Evolutionary conservation across 805 yeast genomes (phyloP).

Genomic region (Phaffomyces antillensis): DNA sequence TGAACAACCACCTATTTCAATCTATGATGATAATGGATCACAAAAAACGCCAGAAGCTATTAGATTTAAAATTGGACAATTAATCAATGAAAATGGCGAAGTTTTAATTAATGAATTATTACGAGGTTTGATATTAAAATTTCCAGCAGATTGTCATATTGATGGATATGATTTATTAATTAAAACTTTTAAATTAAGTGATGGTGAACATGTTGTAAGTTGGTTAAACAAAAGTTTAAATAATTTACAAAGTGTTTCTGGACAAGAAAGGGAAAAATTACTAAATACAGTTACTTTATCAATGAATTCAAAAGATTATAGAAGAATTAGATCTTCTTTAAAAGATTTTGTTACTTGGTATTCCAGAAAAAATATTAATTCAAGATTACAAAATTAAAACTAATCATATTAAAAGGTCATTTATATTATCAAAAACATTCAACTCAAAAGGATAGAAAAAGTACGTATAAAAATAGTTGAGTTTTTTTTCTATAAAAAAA

Average conservation of each 20-base stretch:
- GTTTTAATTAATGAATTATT: conserved; percentile 44
- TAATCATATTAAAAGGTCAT: no score
- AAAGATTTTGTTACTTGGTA: conserved; percentile 82
- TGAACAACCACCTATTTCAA: conserved; percentile 70
- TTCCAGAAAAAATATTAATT: conserved; percentile 60
- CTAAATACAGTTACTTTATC: conserved; percentile 51
- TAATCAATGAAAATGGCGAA: conserved; percentile 49
- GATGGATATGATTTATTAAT: conserved; percentile 73
- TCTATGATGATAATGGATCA: conserved; percentile 44
- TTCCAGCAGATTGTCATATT: conserved; percentile 59
- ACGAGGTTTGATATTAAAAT: conserved; percentile 61
- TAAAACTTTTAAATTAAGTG: conserved; percentile 45
- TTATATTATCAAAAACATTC: no score
- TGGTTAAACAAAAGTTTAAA: conserved; percentile 59
- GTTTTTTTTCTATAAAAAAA: background rate
- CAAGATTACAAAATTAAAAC: conserved; percentile 26
- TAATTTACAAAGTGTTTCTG: conserved; percentile 57
- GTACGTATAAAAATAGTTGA: no score
- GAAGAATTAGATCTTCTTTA: conserved; percentile 64
- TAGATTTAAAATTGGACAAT: conserved; percentile 16
- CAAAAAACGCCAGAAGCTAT: conserved; percentile 12
- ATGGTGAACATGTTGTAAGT: conserved; percentile 27
- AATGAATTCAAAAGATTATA: conserved; percentile 58
- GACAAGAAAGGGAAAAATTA: conserved; percentile 61
- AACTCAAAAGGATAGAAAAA: no score